A percentile compares a stretch with the other conserved stretches of the same genome.
Conservation (phyloP, 306 rosid species). For the Coriaria nepalensis region DNA sequence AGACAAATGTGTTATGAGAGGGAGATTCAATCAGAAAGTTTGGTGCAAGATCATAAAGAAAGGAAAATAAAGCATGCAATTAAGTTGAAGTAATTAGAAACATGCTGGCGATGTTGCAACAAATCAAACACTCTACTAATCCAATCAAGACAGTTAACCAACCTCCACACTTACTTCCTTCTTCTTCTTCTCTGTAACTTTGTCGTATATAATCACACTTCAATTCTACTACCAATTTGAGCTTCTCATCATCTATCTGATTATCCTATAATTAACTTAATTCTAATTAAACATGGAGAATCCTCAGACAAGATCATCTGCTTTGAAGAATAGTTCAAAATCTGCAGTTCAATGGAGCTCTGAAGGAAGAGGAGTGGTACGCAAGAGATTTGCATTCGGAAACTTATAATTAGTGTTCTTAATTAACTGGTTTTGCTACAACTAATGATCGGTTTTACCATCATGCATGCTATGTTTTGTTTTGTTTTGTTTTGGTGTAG, state of each 20-base stretch:
- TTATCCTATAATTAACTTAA: neutral
- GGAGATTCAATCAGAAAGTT: conserved; percentile 95
- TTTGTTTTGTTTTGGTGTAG: conserved; percentile 12
- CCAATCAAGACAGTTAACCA: conserved; percentile 39
- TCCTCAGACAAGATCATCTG: conserved; percentile 9
- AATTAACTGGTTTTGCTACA: too few relatives aligned
- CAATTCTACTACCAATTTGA: neutral
- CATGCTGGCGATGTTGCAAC: conserved; percentile 80
- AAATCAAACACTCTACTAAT: conserved; percentile 14
- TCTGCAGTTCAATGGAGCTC: too few relatives aligned
- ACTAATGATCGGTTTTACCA: neutral
- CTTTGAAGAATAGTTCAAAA: neutral
- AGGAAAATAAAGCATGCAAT: conserved; percentile 31
- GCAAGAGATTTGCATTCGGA: too few relatives aligned
- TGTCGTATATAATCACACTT: conserved; percentile 20
- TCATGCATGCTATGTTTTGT: neutral
- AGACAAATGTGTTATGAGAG: conserved; percentile 54
- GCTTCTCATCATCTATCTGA: neutral
- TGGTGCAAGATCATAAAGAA: conserved; percentile 44
- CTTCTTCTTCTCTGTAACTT: neutral
- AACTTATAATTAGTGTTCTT: too few relatives aligned
- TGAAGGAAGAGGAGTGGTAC: too few relatives aligned
- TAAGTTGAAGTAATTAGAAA: conserved; percentile 27
- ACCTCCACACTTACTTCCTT: conserved; percentile 39
- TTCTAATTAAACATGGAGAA: conserved; percentile 9